Conservation (phyloP, 345 rosid species). For the Syzygium grande region DNA sequence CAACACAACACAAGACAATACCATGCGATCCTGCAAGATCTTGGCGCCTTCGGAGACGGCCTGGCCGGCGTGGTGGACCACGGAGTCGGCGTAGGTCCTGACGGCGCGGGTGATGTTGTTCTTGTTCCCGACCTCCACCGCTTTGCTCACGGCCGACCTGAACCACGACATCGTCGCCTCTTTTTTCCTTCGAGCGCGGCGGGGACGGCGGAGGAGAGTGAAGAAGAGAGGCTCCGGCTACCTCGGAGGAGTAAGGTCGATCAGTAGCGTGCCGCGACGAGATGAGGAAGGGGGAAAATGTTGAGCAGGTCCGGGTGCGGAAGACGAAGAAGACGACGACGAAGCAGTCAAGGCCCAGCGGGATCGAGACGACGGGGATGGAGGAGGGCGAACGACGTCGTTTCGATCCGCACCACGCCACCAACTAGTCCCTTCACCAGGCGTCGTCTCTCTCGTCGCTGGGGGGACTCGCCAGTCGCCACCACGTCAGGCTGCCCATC, state of each 20-base stretch:
- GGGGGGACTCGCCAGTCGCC: background rate
- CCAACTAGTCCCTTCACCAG: background rate
- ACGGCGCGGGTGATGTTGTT: slow-evolving; percentile 88
- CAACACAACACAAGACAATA: slow-evolving; percentile 33
- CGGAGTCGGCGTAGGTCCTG: slow-evolving; percentile 85
- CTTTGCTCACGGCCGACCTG: slow-evolving; percentile 81
- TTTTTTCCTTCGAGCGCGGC: background rate
- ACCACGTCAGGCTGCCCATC: background rate
- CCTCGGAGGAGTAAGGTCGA: background rate
- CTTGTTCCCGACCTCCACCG: slow-evolving; percentile 94
- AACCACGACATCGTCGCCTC: slow-evolving; percentile 60
- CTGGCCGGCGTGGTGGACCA: slow-evolving; percentile 95
- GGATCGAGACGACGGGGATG: background rate
- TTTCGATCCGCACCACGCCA: background rate
- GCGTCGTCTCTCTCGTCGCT: background rate
- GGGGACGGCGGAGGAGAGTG: background rate
- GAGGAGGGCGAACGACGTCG: background rate
- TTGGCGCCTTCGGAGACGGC: slow-evolving; percentile 97
- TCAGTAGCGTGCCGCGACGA: background rate
- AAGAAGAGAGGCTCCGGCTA: background rate
- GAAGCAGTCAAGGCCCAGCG: background rate
- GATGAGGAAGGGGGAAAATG: background rate
- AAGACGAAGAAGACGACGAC: background rate
- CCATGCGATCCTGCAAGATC: slow-evolving; percentile 92
- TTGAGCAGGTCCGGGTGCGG: background rate